Percentiles rank a stretch among this genome's conserved stretches.
These are phyloP conservation scores for Cucurbita pepo DNA, from an alignment of 306 rosid genomes.

Conservation along the genomic window DNA sequence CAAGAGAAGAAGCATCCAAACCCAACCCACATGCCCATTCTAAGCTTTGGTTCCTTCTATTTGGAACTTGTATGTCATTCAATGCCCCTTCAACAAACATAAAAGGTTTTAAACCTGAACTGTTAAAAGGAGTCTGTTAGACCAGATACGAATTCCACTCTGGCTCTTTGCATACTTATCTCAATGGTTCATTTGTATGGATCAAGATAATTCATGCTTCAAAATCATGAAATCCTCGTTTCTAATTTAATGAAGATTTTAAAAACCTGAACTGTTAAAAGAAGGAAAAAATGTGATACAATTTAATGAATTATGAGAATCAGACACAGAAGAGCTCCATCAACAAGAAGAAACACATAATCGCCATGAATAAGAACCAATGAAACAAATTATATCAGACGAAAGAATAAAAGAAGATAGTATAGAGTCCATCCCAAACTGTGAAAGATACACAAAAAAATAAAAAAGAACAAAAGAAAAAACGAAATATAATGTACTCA, in stretches of 20 bases:
- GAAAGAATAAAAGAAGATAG: neutral
- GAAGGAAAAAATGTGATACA: neutral
- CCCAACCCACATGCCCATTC: neutral
- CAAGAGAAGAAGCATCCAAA: neutral
- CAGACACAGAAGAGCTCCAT: neutral
- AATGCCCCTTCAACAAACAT: neutral
- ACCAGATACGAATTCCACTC: too few relatives aligned
- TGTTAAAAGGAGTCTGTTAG: too few relatives aligned
- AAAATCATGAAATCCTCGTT: too few relatives aligned
- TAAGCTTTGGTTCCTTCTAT: neutral
- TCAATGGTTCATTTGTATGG: neutral
- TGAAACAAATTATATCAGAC: neutral
- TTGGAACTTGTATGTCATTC: neutral
- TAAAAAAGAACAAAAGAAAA: neutral
- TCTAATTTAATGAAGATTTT: neutral
- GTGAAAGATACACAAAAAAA: neutral
- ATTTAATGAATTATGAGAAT: neutral
- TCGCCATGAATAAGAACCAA: neutral
- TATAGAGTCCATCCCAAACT: neutral
- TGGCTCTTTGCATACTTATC: neutral
- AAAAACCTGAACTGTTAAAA: neutral
- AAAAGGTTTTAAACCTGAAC: too few relatives aligned
- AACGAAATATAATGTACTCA: neutral
- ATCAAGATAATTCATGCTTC: too few relatives aligned
- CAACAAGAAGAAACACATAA: neutral